Conservation (phyloP, 495 filamentous ascomycete genomes). For the Neurospora terricola region DNA sequence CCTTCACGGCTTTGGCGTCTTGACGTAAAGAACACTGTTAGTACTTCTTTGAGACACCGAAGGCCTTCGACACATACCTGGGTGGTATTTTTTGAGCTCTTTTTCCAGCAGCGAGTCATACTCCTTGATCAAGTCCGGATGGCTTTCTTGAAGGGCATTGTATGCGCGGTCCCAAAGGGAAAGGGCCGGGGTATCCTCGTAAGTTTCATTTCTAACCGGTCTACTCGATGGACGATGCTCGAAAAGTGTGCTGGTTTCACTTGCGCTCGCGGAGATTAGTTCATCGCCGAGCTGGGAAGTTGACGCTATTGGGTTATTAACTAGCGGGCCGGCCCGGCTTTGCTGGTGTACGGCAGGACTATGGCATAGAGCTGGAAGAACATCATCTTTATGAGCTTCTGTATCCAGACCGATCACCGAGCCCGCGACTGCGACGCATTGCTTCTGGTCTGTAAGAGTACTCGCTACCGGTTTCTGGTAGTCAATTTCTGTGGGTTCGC, state of each 20-base stretch:
- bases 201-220: not conserved
- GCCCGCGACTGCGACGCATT: not conserved
- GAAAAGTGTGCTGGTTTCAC: not conserved
- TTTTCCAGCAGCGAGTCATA: conserved; percentile 1
- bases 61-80: not conserved
- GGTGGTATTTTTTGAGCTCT: not conserved
- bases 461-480: not conserved
- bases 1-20: not conserved
- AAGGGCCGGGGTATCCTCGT: not conserved
- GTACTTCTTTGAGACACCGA: not conserved
- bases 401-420: not conserved
- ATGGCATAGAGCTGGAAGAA: not conserved
- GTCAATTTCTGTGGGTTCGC: not conserved
- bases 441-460: not conserved
- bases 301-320: not conserved
- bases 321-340: not conserved
- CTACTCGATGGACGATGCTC: not conserved
- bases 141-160: conserved; percentile 1
- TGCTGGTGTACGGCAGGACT: not conserved
- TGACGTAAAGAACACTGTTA: not conserved
- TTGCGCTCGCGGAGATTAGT: not conserved
- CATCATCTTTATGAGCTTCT: not conserved
- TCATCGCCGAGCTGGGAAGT: not conserved
- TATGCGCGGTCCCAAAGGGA: conserved; percentile 18
- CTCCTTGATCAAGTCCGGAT: conserved; percentile 4